Evolutionary conservation across 2,329 filamentous ascomycete species (phyloP), one percentile per base, ranked within the genome.

Genomic region (Aspergillus niger): DNA sequence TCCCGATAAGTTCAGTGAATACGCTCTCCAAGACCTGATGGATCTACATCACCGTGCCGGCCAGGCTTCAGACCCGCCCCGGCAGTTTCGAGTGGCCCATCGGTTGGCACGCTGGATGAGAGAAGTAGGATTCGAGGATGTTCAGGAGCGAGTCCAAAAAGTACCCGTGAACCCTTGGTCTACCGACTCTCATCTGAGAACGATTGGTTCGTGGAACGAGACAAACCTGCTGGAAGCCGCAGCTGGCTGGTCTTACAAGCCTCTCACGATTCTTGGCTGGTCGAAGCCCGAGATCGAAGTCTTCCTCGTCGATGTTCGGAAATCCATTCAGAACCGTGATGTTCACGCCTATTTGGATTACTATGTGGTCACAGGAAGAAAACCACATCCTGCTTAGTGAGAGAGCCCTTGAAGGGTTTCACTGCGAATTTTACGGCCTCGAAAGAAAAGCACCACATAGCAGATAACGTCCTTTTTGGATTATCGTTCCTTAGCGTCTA

Each of bases 81-180:
- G 79, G 57, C 77, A 85, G 61, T 76, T 84, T 58, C 77, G 82
- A 3, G 78, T 86, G 28, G 83, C 82, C 0, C 80, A 85, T 43
- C 79, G 82, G 47, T 69, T 86, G 36, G 82, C 83, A 60, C 75
- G 70, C 3, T 85, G 80, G 77, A 83, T 87, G 73, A 77, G 80
- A 68, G 80, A 83, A 28, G 80, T 83, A 1, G 86, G 86, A 0
- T 88, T 86, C 59, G 78, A 82, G 2, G 83, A 88, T 57, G 80
- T 88, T 10, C 75, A 83, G 50, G 81, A 85, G 63, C 77, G 79
- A 36, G 69, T 82, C 13, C 79, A 77, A 64, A 86, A 84, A 70
- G 76, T 87, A 6, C 82, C 83, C 0, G 74, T 81, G 30, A 83
- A 83, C 54, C 71, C 77, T 2, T 85, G 83, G 83, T 79, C 82